Percentiles rank a stretch among this genome's conserved stretches.
phyloP scores from a whole-genome alignment of 768 basidiomycete species.

The Melanogaster broomeanus region DNA sequence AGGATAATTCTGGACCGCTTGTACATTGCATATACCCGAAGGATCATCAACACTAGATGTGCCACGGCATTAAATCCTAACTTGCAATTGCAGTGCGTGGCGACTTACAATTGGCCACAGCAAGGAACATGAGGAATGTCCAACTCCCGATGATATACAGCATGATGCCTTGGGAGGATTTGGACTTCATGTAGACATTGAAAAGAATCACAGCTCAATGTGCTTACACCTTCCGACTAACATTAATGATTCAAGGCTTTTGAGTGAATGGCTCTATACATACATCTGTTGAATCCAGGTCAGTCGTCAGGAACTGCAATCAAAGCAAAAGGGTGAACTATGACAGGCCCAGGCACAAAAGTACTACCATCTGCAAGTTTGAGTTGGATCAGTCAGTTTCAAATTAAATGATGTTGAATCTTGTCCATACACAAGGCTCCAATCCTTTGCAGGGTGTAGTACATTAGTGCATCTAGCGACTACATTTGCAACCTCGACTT shows the following conservation, averaged over 20 bases:
- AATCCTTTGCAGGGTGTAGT: neutral
- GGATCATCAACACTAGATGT: constrained; percentile 17
- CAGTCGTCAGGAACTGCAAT: neutral
- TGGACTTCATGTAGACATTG: no score
- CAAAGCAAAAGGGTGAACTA: neutral
- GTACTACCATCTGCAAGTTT: neutral
- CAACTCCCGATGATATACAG: neutral
- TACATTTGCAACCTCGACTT: neutral
- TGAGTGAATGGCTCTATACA: neutral
- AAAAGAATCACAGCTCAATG: neutral
- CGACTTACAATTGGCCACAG: constrained; percentile 17
- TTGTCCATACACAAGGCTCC: neutral
- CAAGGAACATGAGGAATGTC: constrained; percentile 15
- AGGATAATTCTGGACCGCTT: constrained; percentile 13
- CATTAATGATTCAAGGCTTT: neutral
- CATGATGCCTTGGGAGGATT: constrained; percentile 1
- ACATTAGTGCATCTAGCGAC: neutral
- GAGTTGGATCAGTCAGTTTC: neutral
- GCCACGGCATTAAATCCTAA: neutral
- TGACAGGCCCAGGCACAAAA: constrained; percentile 5
- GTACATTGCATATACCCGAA: constrained; percentile 28
- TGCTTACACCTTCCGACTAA: neutral
- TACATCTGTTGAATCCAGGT: constrained; percentile 2
- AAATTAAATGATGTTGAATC: neutral
- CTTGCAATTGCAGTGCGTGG: no score